Conservation (phyloP, 1,284 basidiomycete genomes). For the Pseudozyma hubeiensis region DNA sequence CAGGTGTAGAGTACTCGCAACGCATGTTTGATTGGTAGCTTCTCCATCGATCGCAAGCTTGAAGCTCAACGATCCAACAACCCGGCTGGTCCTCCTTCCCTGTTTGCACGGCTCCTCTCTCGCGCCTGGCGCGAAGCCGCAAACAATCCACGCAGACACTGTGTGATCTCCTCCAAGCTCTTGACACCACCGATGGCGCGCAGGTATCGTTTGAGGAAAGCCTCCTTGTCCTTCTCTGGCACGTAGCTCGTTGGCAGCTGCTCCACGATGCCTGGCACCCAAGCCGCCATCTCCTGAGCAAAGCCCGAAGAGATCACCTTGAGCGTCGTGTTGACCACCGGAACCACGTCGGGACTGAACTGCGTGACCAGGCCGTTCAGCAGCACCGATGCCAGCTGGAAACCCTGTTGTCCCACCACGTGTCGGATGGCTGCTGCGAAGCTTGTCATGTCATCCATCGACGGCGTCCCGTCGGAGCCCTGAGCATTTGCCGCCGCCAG, state of each 20-base stretch:
- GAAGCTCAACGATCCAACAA: conserved; percentile 31
- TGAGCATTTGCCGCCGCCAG: conserved; percentile 17
- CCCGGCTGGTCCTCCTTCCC: conserved; percentile 18
- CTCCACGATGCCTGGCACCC: conserved; percentile 80
- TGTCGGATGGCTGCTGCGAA: conserved; percentile 78
- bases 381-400: conserved; percentile 78
- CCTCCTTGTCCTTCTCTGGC: conserved; percentile 78
- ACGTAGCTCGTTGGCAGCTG: conserved; percentile 77
- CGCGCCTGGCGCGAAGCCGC: conserved; percentile 58
- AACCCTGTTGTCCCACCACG: conserved; percentile 80
- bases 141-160: conserved; percentile 50
- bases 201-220: conserved; percentile 75
- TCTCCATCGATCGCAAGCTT: background rate
- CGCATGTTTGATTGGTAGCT: too few species aligned
- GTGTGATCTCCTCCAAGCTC: conserved; percentile 51
- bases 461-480: conserved; percentile 63
- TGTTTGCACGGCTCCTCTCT: conserved; percentile 45
- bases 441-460: conserved; percentile 74
- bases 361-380: conserved; percentile 78
- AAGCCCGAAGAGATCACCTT: conserved; percentile 78
- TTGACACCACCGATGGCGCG: conserved; percentile 19
- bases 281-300: conserved; percentile 77
- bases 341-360: conserved; percentile 86
- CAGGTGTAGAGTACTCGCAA: too few species aligned
- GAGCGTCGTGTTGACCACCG: conserved; percentile 81